Conservation (phyloP, 2,329 filamentous ascomycete species). For the Pezicula neosporulosa region DNA sequence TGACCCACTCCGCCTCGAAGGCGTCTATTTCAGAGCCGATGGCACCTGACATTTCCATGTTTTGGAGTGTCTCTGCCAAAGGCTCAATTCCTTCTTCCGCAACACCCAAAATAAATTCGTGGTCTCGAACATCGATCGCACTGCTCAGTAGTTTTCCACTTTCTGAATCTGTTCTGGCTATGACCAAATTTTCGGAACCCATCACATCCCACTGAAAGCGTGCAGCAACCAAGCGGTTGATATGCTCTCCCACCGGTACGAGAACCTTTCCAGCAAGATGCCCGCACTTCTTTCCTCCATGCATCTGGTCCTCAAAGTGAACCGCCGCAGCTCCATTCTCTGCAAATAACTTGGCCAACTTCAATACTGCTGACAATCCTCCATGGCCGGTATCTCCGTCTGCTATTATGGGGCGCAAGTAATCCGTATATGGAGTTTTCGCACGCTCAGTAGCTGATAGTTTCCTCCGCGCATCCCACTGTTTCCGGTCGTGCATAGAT, state of each 20-base stretch:
- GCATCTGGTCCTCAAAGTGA: conserved; percentile 96
- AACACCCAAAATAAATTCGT: conserved; percentile 93
- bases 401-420: conserved; percentile 89
- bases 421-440: conserved; percentile 81
- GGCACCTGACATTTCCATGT: conserved; percentile 81
- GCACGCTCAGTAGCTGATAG: conserved; percentile 70
- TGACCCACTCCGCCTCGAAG: conserved; percentile 86
- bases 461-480: conserved; percentile 82
- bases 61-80: conserved; percentile 82
- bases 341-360: conserved; percentile 94
- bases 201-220: conserved; percentile 99
- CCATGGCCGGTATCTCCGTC: conserved; percentile 97
- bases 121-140: conserved; percentile 89
- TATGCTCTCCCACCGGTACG: conserved; percentile 90
- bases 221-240: conserved; percentile 87
- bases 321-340: conserved; percentile 96
- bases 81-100: conserved; percentile 71
- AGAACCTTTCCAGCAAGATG: conserved; percentile 95
- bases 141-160: conserved; percentile 87
- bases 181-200: conserved; percentile 91
- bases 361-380: conserved; percentile 86
- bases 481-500: conserved; percentile 92
- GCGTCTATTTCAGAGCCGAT: conserved; percentile 76
- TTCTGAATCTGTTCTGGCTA: conserved; percentile 93
- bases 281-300: conserved; percentile 97